phyloP scores from a whole-genome alignment of 202 grass and related monocot species.

The Setaria viridis region DNA sequence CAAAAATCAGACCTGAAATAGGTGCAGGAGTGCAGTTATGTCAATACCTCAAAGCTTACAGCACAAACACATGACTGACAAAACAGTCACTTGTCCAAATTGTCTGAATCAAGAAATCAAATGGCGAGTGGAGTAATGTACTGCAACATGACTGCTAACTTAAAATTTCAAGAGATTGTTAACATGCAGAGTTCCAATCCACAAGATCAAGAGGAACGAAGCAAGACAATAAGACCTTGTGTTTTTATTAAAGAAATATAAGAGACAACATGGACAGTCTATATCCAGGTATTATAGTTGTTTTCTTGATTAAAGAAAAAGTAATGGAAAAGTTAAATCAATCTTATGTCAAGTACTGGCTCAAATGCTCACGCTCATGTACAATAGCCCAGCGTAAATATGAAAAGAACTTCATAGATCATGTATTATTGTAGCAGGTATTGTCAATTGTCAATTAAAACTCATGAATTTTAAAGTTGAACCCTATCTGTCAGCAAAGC shows the following conservation, averaged over 20 bases:
- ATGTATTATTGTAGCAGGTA: constrained; percentile 16
- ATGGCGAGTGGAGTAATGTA: neutral
- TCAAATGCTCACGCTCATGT: neutral
- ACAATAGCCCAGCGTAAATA: neutral
- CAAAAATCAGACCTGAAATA: constrained; percentile 65
- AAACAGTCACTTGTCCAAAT: neutral
- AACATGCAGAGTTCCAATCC: constrained; percentile 5
- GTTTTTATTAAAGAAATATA: neutral
- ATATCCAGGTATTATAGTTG: neutral
- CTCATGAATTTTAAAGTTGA: neutral
- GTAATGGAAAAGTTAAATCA: neutral
- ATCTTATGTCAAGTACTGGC: neutral
- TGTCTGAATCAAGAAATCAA: neutral
- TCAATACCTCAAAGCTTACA: neutral
- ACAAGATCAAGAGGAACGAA: neutral
- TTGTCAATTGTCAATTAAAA: constrained; percentile 16
- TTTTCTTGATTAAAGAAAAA: constrained; percentile 17
- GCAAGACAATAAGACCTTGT: neutral
- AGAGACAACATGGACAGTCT: neutral
- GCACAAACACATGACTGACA: neutral
- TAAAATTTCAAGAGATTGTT: constrained; percentile 14
- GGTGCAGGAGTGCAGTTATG: constrained; percentile 20
- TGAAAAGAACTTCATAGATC: neutral
- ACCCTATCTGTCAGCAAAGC: neutral
- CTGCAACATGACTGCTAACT: neutral